Percentiles rank a stretch among this genome's conserved stretches.
phyloP scores from a whole-genome alignment of 495 filamentous ascomycete genomes.

The Podospora australis region DNA sequence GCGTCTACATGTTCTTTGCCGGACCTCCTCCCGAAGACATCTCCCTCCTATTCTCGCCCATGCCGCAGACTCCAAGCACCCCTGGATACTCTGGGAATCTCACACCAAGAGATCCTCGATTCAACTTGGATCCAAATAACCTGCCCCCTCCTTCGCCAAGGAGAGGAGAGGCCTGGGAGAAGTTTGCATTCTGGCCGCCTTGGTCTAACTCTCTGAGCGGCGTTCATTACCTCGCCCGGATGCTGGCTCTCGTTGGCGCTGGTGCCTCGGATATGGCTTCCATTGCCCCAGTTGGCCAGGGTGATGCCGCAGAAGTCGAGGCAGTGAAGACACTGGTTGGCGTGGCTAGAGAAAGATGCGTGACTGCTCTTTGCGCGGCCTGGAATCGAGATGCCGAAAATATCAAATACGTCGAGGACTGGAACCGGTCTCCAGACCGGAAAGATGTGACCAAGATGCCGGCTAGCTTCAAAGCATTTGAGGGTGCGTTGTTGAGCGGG shows the following conservation, averaged over 20 bases:
- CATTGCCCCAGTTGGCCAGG: conserved; percentile 55
- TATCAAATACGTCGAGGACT: conserved; percentile 85
- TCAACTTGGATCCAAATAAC: conserved; percentile 71
- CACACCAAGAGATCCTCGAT: conserved; percentile 57
- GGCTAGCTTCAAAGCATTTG: conserved; percentile 68
- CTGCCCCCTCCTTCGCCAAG: conserved; percentile 69
- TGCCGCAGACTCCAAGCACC: conserved; percentile 63
- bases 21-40: conserved; percentile 88
- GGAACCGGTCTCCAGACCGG: conserved; percentile 71
- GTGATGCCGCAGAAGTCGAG: conserved; percentile 52
- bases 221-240: conserved; percentile 75
- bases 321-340: conserved; percentile 64
- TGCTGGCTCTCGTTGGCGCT: conserved; percentile 70
- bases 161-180: conserved; percentile 80
- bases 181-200: conserved; percentile 94
- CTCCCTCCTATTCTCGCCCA: conserved; percentile 72
- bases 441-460: conserved; percentile 89
- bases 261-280: conserved; percentile 83
- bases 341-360: conserved; percentile 73
- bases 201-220: conserved; percentile 84
- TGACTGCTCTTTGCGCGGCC: conserved; percentile 69
- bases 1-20: conserved; percentile 73
- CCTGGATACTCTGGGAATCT: conserved; percentile 44
- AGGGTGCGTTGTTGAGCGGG: conserved; percentile 65
- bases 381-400: conserved; percentile 88